Percentiles rank a stretch among this genome's conserved stretches.
Conservation (phyloP, 2,329 filamentous ascomycete species). For the Cladobotryum mycophilum region DNA sequence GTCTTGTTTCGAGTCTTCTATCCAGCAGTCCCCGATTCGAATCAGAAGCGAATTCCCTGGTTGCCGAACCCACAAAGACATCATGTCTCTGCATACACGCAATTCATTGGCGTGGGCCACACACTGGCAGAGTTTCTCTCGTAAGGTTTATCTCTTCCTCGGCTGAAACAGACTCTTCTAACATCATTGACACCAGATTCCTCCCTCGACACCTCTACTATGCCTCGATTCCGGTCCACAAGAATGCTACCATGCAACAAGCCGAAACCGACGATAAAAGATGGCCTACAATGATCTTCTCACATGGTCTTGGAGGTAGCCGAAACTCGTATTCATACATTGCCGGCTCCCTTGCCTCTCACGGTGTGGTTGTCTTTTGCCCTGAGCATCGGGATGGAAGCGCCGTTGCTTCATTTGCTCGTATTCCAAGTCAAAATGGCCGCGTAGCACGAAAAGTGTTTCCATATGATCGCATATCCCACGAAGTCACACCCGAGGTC, state of each 20-base stretch:
- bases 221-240: slow-evolving; percentile 63
- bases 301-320: slow-evolving; percentile 75
- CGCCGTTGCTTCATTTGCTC: slow-evolving; percentile 66
- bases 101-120: slow-evolving; percentile 63
- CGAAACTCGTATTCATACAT: slow-evolving; percentile 83
- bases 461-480: slow-evolving; percentile 50
- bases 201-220: slow-evolving; percentile 67
- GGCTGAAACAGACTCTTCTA: neutral
- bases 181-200: slow-evolving; percentile 37
- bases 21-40: slow-evolving; percentile 52
- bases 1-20: slow-evolving; percentile 80
- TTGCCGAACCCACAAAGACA: slow-evolving; percentile 69
- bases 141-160: slow-evolving; percentile 33
- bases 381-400: slow-evolving; percentile 81
- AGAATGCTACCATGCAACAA: slow-evolving; percentile 60
- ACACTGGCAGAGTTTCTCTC: slow-evolving; percentile 54
- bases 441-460: slow-evolving; percentile 27
- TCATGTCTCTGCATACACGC: slow-evolving; percentile 67
- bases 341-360: slow-evolving; percentile 69
- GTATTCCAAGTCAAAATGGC: slow-evolving; percentile 47
- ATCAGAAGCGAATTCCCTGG: slow-evolving; percentile 63
- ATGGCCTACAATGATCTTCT: slow-evolving; percentile 83
- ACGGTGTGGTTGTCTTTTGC: slow-evolving; percentile 74
- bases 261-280: slow-evolving; percentile 41
- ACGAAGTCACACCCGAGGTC: slow-evolving; percentile 58